These are phyloP conservation scores for Volutella citrinella DNA, from an alignment of 2,329 filamentous ascomycete genomes.

Conservation along the genomic window DNA sequence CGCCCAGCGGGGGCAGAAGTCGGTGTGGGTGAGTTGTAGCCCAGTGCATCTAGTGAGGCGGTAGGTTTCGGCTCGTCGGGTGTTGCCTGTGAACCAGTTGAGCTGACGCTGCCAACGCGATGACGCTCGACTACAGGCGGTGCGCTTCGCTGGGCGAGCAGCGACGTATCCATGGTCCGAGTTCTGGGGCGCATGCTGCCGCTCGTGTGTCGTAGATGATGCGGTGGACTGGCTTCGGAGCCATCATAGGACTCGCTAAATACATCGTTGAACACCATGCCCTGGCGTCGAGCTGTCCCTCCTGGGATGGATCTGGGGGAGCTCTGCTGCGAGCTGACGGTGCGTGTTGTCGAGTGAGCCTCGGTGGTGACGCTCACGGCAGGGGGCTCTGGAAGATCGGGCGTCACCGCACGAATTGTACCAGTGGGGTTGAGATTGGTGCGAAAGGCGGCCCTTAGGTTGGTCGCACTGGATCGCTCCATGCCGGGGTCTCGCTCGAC, in stretches of 20 bases:
- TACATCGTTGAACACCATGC: conserved; percentile 59
- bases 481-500: conserved; percentile 27
- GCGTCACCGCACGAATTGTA: conserved; percentile 64
- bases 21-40: conserved; percentile 39
- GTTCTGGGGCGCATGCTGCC: conserved; percentile 49
- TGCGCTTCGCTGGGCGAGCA: conserved; percentile 44
- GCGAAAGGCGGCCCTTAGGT: conserved; percentile 33
- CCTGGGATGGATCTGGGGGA: conserved; percentile 31
- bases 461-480: conserved; percentile 34
- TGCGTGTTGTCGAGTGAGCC: conserved; percentile 21
- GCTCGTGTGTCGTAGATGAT: conserved; percentile 31
- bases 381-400: conserved; percentile 48
- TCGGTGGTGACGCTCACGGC: conserved; percentile 21
- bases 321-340: conserved; percentile 28
- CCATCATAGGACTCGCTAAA: conserved; percentile 50
- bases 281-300: conserved; percentile 49
- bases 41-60: conserved; percentile 38
- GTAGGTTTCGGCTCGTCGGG: conserved; percentile 46
- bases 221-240: conserved; percentile 37
- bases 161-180: conserved; percentile 55
- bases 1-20: conserved; percentile 30
- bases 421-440: conserved; percentile 29
- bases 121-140: conserved; percentile 50
- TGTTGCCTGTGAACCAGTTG: conserved; percentile 52
- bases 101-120: conserved; percentile 69